Evolutionary conservation across 1,284 basidiomycete species (phyloP).

Genomic region (Ceratobasidium sp.): DNA sequence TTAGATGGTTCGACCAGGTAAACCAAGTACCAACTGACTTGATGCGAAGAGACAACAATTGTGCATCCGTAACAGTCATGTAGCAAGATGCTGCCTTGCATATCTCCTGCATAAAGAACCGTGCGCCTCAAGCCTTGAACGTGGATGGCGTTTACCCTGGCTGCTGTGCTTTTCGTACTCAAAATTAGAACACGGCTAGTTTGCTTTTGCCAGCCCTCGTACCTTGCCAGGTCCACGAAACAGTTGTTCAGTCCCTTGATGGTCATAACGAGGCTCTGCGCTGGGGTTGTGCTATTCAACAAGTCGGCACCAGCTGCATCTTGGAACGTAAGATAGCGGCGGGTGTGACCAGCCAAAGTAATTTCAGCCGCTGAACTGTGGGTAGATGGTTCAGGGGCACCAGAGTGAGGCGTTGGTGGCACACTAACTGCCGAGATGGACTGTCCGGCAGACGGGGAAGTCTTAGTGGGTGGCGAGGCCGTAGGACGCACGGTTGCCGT

Average conservation of each 20-base stretch:
- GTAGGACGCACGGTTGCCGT: background rate
- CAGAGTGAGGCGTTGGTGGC: too few species aligned
- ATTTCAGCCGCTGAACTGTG: conserved; percentile 13
- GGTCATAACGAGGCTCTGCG: conserved; percentile 26
- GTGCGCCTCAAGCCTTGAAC: conserved; percentile 32
- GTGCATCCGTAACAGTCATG: conserved; percentile 29
- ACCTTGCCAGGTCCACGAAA: conserved; percentile 36
- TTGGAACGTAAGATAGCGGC: conserved; percentile 2
- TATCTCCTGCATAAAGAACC: conserved; percentile 32
- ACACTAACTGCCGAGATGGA: background rate
- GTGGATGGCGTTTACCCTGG: conserved; percentile 25
- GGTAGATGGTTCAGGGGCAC: background rate
- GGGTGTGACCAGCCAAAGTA: conserved; percentile 2
- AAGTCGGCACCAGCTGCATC: background rate
- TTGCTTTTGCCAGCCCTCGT: background rate
- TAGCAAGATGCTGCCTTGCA: conserved; percentile 33
- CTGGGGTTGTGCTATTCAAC: background rate
- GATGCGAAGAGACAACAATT: conserved; percentile 31
- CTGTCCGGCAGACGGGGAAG: background rate
- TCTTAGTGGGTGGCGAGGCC: background rate
- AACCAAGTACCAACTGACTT: background rate
- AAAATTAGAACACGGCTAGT: background rate
- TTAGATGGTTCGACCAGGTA: background rate
- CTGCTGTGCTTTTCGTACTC: background rate
- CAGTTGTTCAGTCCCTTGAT: conserved; percentile 18